A percentile compares a stretch with the other conserved stretches of the same genome.
Conservation (phyloP, 208 protist species). For the Trypanosoma platydactyli region DNA sequence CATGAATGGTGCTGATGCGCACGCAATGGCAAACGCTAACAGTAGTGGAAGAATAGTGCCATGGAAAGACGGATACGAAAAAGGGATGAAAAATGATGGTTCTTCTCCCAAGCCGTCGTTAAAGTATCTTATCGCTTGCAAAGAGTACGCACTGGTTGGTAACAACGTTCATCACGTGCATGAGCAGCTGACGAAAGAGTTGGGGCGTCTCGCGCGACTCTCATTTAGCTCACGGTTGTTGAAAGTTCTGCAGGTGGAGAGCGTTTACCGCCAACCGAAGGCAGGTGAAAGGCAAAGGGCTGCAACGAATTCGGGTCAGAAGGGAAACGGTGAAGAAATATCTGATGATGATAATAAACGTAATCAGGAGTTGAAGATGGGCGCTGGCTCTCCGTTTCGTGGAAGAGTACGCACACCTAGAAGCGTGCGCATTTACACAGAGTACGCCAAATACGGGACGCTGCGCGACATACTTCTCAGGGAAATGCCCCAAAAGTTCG, state of each 20-base stretch:
- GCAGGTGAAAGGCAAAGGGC: neutral
- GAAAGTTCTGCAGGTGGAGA: conserved; percentile 60
- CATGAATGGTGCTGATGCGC: neutral
- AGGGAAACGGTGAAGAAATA: too few species aligned
- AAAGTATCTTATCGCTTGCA: conserved; percentile 65
- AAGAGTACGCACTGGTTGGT: conserved; percentile 42
- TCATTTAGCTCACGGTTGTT: conserved; percentile 47
- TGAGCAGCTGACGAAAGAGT: conserved; percentile 41
- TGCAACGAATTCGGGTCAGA: neutral
- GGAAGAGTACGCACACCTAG: neutral
- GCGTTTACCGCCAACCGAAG: conserved; percentile 30
- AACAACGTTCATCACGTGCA: conserved; percentile 29
- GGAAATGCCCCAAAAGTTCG: conserved; percentile 56
- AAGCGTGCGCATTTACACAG: conserved; percentile 69
- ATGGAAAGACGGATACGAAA: neutral
- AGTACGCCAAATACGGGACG: conserved; percentile 66
- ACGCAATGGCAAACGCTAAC: neutral
- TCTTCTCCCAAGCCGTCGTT: neutral
- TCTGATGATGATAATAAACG: neutral
- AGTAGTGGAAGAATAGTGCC: neutral
- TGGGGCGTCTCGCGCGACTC: conserved; percentile 47
- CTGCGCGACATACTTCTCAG: conserved; percentile 46
- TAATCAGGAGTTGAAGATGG: neutral
- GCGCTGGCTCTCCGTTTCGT: neutral
- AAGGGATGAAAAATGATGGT: neutral